A percentile compares a stretch with the other conserved stretches of the same genome.
Evolutionary conservation across 2,329 filamentous ascomycete genomes (phyloP).

Genomic region (Periconia macrospinosa): DNA sequence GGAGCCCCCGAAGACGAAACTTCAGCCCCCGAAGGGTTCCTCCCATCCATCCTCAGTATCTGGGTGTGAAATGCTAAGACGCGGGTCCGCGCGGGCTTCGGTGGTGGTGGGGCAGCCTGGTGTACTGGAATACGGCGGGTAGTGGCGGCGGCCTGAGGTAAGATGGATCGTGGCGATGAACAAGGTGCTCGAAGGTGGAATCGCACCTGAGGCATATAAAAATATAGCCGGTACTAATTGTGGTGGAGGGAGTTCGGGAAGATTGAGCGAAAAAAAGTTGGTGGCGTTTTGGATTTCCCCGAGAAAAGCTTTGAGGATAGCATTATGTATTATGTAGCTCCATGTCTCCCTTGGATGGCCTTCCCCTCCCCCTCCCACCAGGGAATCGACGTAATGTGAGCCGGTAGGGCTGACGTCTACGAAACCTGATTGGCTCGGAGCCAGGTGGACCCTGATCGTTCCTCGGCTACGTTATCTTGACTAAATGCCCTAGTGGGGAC

Average conservation of each 20-base stretch:
- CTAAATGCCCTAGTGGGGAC: background rate
- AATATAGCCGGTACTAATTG: background rate
- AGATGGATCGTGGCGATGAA: conserved; percentile 12
- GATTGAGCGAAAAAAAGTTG: background rate
- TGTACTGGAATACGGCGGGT: conserved; percentile 5
- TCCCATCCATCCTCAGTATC: conserved; percentile 34
- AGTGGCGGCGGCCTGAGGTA: conserved; percentile 3
- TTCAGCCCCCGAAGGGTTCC: conserved; percentile 14
- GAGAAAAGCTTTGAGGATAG: background rate
- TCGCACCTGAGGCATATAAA: conserved; percentile 32
- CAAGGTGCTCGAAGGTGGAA: conserved; percentile 33
- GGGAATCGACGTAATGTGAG: background rate
- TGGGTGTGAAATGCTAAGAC: conserved; percentile 28
- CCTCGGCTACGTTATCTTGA: background rate
- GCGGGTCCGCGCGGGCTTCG: conserved; percentile 18
- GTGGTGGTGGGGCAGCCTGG: conserved; percentile 12
- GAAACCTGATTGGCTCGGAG: background rate
- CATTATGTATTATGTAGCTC: background rate
- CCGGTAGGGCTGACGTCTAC: background rate
- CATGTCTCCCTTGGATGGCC: background rate
- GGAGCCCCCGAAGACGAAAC: conserved; percentile 8
- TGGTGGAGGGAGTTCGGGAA: background rate
- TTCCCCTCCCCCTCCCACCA: background rate
- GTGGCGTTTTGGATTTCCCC: background rate
- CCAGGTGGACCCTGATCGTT: background rate